A percentile compares a stretch with the other conserved stretches of the same genome.
phyloP scores from a whole-genome alignment of 23 red algal genomes.

The Gracilaria gracilis region DNA sequence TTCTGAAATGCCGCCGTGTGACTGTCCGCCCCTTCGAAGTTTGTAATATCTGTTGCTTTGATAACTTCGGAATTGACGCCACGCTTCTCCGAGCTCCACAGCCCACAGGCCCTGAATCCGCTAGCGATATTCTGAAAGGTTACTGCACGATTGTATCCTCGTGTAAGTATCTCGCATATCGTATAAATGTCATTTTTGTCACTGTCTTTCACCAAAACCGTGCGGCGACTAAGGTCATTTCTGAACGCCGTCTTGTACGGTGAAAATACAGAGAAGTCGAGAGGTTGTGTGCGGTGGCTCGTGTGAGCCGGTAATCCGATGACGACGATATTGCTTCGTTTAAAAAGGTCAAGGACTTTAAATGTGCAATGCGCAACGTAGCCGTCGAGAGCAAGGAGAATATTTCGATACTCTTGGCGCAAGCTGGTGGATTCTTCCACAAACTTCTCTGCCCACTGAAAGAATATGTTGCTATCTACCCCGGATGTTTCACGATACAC shows the following conservation, averaged over 20 bases:
- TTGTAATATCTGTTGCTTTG: neutral
- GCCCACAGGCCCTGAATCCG: neutral
- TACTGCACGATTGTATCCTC: neutral
- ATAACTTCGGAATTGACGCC: neutral
- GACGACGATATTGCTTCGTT: neutral
- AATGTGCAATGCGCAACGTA: slow-evolving; percentile 3
- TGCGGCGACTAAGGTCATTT: neutral
- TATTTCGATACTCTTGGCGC: neutral
- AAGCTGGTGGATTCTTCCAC: neutral
- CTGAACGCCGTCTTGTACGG: neutral
- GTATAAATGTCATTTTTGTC: neutral
- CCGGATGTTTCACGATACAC: no score
- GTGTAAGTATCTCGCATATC: neutral
- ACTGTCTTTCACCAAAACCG: neutral
- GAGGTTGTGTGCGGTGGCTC: neutral
- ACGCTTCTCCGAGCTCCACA: neutral
- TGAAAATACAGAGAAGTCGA: neutral
- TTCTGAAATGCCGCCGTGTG: neutral
- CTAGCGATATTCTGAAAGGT: neutral
- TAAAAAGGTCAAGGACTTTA: neutral
- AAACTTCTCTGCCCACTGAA: neutral
- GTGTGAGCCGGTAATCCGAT: slow-evolving; percentile 5
- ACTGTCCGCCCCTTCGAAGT: neutral
- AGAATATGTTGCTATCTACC: neutral
- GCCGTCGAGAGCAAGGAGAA: neutral